Evolutionary conservation across 768 basidiomycete species (phyloP).

Genomic region (Chlorophyllum brunneum): DNA sequence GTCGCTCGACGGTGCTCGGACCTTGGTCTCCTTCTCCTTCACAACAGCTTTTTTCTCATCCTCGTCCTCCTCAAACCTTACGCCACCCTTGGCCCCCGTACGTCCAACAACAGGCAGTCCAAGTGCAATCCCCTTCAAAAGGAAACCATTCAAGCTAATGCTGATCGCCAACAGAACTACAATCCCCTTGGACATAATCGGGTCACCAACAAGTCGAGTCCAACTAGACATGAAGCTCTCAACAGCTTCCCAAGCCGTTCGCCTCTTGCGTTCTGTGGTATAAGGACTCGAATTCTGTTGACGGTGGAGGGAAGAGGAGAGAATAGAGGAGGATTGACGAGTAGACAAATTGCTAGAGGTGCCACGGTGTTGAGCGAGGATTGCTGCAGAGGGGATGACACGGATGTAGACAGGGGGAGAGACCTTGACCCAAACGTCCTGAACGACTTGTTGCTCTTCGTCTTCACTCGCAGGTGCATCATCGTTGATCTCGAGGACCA

Average conservation of each 20-base stretch:
- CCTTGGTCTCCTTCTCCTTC: constrained; percentile 4
- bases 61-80: constrained; percentile 26
- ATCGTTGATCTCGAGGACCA: constrained; percentile 15
- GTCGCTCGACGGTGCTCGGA: background rate
- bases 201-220: constrained; percentile 91
- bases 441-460: constrained; percentile 16
- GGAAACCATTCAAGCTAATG: constrained; percentile 88
- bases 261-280: constrained; percentile 1
- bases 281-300: background rate
- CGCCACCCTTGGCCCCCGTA: constrained; percentile 21
- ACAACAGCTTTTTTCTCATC: constrained; percentile 16
- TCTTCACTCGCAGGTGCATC: constrained; percentile 6
- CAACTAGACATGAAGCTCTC: constrained; percentile 89
- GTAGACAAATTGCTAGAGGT: background rate
- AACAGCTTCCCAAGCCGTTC: constrained; percentile 47
- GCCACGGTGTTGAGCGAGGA: constrained; percentile 8
- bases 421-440: constrained; percentile 56
- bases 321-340: background rate
- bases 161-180: constrained; percentile 82
- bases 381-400: constrained; percentile 31
- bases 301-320: background rate
- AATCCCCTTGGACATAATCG: constrained; percentile 93
- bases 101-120: constrained; percentile 32
- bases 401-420: constrained; percentile 56
- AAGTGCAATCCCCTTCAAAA: constrained; percentile 81